Base-by-base conservation (phyloP, 148 eudicot species). In the Rhododendron simsii region DNA sequence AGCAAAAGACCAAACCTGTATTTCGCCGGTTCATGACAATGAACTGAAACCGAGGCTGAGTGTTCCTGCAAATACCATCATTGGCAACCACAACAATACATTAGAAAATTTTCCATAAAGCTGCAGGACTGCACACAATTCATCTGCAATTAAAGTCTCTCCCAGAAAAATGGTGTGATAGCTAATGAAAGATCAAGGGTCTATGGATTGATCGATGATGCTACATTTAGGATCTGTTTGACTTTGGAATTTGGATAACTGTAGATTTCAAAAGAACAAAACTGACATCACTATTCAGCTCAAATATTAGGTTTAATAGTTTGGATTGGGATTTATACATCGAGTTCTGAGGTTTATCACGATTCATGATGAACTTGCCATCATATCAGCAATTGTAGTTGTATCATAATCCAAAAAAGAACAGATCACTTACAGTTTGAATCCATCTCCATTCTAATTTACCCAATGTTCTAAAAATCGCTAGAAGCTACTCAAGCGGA, bases 21-120 rank as follows among this genome's bases (percentile, higher is more conserved):
- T 90, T 95, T 28, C 94, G 85, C 45, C 95, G 91, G 78, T 95
- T 95, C 98, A 95, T 95, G 44, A 95, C 98, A 85, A 95, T 92
- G 85, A 95, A 95, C 87, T 95, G 98, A 83, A 94, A 93, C 81
- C 95, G 87, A 13, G 98, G 98, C 71, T 95, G 93, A 50, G 93
- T 88, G 69, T 89, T 93, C 94, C 98, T 94, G 87, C 78, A 90
- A 87, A 82, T 41, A 39, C 86, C 82, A 48, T 23, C 3, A 26
- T 55, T 67, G 37, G 21, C 39, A 81, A 71, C 5, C 51, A 37
- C 21, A 59, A 73, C 4, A 28, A 16, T 41, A 7, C 23, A 23
- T 47, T 48, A 84, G 39, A 26, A 39, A 61, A 26, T 39, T 61
- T 16, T 82, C 9, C 84, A 82, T 0, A 23, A 33, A 75, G 45